Conservation (phyloP, 148 eudicot genomes). For the Cornus florida region DNA sequence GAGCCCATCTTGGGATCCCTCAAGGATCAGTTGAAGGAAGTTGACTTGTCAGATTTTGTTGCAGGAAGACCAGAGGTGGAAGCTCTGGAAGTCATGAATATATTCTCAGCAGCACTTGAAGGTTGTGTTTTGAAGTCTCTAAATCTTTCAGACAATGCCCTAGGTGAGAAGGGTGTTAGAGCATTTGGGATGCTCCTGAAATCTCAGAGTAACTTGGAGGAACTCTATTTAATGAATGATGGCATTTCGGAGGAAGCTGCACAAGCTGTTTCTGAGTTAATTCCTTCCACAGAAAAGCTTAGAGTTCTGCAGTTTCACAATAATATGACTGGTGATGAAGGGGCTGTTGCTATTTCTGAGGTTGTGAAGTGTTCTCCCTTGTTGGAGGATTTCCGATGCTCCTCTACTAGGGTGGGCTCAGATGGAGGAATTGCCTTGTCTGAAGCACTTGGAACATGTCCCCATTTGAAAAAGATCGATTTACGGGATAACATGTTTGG, state of each 20-base stretch:
- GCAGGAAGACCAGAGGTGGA: conserved; percentile 67
- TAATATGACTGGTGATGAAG: conserved; percentile 74
- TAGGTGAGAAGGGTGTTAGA: conserved; percentile 69
- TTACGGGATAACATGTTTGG: conserved; percentile 66
- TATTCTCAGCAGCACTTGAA: conserved; percentile 54
- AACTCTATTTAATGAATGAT: conserved; percentile 57
- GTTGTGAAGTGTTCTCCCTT: conserved; percentile 46
- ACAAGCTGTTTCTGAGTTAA: conserved; percentile 51
- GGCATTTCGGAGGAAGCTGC: conserved; percentile 73
- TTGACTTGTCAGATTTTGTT: conserved; percentile 63
- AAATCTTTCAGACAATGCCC: conserved; percentile 60
- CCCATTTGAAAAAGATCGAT: conserved; percentile 50
- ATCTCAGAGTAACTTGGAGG: conserved; percentile 51
- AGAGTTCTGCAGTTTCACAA: conserved; percentile 65
- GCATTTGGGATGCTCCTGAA: conserved; percentile 57
- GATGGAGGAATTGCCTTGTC: conserved; percentile 56
- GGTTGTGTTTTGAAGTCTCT: conserved; percentile 48
- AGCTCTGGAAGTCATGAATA: conserved; percentile 59
- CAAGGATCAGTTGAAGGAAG: conserved; percentile 52
- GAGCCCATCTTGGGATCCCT: conserved; percentile 44
- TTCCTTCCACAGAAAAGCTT: conserved; percentile 55
- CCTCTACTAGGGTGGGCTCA: conserved; percentile 62
- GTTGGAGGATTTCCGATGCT: conserved; percentile 59
- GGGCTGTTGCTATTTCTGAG: conserved; percentile 57
- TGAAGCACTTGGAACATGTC: conserved; percentile 48